Base-by-base conservation (phyloP, 495 filamentous ascomycete species). In the Trichoderma erinaceum region DNA sequence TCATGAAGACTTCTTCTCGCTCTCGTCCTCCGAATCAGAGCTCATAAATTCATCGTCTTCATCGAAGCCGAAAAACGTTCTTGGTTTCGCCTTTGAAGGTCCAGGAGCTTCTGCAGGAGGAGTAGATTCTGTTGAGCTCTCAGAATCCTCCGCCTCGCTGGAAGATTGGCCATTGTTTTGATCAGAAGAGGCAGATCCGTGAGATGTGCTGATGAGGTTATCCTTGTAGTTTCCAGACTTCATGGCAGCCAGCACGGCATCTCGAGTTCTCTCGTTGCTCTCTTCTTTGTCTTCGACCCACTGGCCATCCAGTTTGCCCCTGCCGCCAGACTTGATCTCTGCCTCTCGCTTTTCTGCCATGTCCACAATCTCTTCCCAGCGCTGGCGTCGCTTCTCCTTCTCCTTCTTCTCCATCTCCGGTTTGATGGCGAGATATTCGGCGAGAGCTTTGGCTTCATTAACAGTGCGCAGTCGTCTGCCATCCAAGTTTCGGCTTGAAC, bases 341-440 rank as follows among this genome's bases (percentile, higher is more conserved):
- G 93, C 90, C 72, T 94, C 87, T 69, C 86, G 88, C 66, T 86
- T 84, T 73, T 97, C 94, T 1, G 93, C 88, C 65, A 87, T 80
- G 25, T 92, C 92, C 44, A 97, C 88, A 35, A 97, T 88, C 68
- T 91, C 84, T 76, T 94, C 86, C 91, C 92, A 97, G 61, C 92
- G 77, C 75, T 88, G 85, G 61, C 88, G 81, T 56, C 92, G 85
- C 76, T 89, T 89, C 74, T 96, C 93, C 68, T 92, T 92, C 75
- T 97, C 94, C 73, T 89, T 90, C 72, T 88, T 87, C 68, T 97
- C 95, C 93, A 97, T 97, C 68, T 97, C 95, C 0, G 96, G 95
- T 75, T 98, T 97, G 66, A 95, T 88, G 15, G 95, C 93, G 2
- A 98, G 84, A 74, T 96, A 98, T 75, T 98, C 94, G 0, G 96